Base-by-base conservation (phyloP, 202 grass and related monocot genomes). In the Saccharum hybrid region DNA sequence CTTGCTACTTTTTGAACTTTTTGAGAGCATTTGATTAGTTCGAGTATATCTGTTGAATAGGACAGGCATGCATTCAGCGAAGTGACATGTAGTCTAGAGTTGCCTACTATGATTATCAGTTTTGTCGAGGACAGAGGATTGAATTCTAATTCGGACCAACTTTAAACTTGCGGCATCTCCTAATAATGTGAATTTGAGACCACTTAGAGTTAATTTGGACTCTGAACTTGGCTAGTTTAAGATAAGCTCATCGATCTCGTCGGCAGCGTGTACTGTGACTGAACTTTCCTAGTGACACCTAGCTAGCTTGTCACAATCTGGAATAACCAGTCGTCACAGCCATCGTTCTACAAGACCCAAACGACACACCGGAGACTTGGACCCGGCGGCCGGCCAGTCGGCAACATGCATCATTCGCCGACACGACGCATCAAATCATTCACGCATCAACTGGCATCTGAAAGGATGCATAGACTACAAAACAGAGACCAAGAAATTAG, bases 341-440 rank as follows among this genome's bases (percentile, higher is more conserved):
- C 10, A 21, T 31, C 68, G 5, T 22, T 84, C 75, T 67, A 64
- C 33, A 63, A n/a, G 63, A 80, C 49, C 42, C 39, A 10, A 19
- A 14, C 2, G 39, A 69, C 7, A 72, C 67, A 14, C 39, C 22
- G 73, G 42, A 74, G 73, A 82, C 78, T 89, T 82, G 78, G 83
- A 86, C 88, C 57, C 57, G 21, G 57, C 57, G 21, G 19, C 28
- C 60, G 18, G 57, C 19, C 21, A 19, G 45, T 21, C 30, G n/a
- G 57, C 56, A 39, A 30, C 82, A 14, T 49, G 43, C 59, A 61
- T 39, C 21, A 34, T 42, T 82, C 28, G 43, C 18, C 11, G 49
- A 51, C 66, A 64, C 36, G 36, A 37, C 4, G 14, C 10, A 77
- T 30, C 22, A 37, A 64, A 18, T 18, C 66, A 1, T 28, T 31